Evolutionary conservation across 2,329 filamentous ascomycete species (phyloP), one percentile per base, ranked within the genome.

Genomic region (Aspergillus bombycis): DNA sequence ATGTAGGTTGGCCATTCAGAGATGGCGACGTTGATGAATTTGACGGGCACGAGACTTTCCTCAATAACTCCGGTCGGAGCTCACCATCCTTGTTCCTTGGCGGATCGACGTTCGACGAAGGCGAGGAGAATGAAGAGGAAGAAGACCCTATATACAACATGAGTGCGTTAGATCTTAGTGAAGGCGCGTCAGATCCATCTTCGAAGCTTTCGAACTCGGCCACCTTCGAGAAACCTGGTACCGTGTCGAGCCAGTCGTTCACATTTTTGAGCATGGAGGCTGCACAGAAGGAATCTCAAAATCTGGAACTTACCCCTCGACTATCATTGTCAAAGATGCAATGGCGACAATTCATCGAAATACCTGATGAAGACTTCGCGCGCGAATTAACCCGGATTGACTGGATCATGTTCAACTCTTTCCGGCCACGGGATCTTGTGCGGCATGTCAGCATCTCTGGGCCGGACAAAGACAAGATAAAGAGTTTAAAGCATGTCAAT

Each of bases 361-460:
- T 90, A 28, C 85, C 91, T 1, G 91, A 96, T 59, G 92, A 96
- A 65, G 88, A 93, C 56, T 90, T 98, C 68, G 94, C 94, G 19
- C 89, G 91, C 64, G 95, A 99, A 77, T 86, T 99, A 72, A 98
- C 95, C 4, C 86, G 94, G 65, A 96, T 99, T 61, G 95, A 99
- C 79, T 98, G 94, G 94, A 89, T 96, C 77, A 95, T 98, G 91
- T 98, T 97, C 77, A 96, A 92, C 58, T 94, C 93, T 1, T 97
- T 98, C 65, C 89, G 93, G 30, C 91, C 96, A 61, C 91, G 95
- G 63, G 95, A 99, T 78, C 88, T 98, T 56, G 91, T 98, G 48
- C 91, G 95, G 5, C 92, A 97, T 74, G 94, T 97, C 67, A 95
- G 90, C 72, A 82, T 97, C 54, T 88, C 89, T 0, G 75, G 76